Evolutionary conservation across 78 protist genomes (phyloP).

Genomic region (Salpingoeca rosetta): DNA sequence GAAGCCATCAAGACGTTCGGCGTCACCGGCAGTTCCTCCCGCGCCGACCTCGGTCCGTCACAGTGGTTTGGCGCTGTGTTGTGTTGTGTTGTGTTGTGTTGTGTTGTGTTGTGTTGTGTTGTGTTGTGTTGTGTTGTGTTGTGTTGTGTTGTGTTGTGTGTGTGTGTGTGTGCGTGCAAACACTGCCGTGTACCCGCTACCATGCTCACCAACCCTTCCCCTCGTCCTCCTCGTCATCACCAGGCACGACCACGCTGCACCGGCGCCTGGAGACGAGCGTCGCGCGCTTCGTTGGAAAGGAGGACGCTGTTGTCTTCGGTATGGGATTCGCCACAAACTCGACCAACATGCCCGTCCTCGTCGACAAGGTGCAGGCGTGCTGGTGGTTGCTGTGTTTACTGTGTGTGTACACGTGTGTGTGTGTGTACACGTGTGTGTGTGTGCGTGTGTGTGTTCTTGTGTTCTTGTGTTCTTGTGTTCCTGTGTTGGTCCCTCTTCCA

Average conservation of each 20-base stretch:
- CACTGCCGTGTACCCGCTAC: too few species aligned
- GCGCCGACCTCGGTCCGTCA: not conserved
- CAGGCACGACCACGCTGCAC: conserved; percentile 14
- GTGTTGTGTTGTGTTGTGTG: not conserved
- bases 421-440: too few species aligned
- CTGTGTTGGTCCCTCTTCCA: too few species aligned
- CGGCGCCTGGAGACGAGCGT: conserved; percentile 60
- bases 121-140: not conserved
- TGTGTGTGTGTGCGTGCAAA: too few species aligned
- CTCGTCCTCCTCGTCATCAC: too few species aligned
- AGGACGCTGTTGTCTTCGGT: conserved; percentile 68
- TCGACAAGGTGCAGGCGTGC: conserved; percentile 47
- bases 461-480: too few species aligned
- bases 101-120: not conserved
- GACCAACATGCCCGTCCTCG: conserved; percentile 76
- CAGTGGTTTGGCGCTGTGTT: too few species aligned
- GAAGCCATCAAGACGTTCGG: conserved; percentile 36
- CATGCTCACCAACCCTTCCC: too few species aligned
- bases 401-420: too few species aligned
- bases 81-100: too few species aligned
- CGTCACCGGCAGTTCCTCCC: not conserved
- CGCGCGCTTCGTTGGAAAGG: conserved; percentile 83
- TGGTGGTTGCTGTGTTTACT: too few species aligned
- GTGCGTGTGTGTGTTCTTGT: too few species aligned
- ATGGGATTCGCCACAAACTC: conserved; percentile 99